These are phyloP conservation scores for Xylaria palmicola DNA, from an alignment of 495 filamentous ascomycete species.

Conservation along the genomic window DNA sequence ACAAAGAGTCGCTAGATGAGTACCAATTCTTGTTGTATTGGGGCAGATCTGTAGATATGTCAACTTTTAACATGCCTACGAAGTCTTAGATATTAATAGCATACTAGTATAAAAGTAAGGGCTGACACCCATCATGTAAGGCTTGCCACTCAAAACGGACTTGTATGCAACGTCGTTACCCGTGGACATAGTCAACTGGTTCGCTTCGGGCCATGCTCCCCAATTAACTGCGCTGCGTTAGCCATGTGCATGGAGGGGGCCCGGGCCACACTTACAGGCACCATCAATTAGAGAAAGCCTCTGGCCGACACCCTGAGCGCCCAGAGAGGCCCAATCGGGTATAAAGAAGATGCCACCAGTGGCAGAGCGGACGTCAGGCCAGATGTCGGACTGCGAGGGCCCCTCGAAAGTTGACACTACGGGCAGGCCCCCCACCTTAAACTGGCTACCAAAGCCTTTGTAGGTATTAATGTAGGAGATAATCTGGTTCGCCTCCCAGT, in stretches of 20 bases:
- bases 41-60: slow-evolving; percentile 52
- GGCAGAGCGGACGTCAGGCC: slow-evolving; percentile 53
- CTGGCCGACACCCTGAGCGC: slow-evolving; percentile 46
- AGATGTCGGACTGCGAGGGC: slow-evolving; percentile 53
- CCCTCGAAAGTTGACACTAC: slow-evolving; percentile 77
- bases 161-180: slow-evolving; percentile 56
- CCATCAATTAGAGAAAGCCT: slow-evolving; percentile 57
- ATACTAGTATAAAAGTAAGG: slow-evolving; percentile 69
- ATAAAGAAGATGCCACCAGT: slow-evolving; percentile 57
- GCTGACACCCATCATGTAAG: slow-evolving; percentile 78
- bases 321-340: slow-evolving; percentile 62
- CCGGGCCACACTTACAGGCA: slow-evolving; percentile 42
- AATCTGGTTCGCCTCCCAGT: slow-evolving; percentile 57
- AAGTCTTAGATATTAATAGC: slow-evolving; percentile 14
- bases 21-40: slow-evolving; percentile 72
- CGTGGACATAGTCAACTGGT: slow-evolving; percentile 52
- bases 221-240: slow-evolving; percentile 51
- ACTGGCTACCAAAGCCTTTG: slow-evolving; percentile 51
- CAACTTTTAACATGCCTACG: neutral
- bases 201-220: slow-evolving; percentile 69
- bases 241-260: neutral
- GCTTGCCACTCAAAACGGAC: slow-evolving; percentile 49
- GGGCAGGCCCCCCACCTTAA: slow-evolving; percentile 53
- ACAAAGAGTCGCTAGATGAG: slow-evolving; percentile 67
- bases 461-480: slow-evolving; percentile 57